These are phyloP conservation scores for Lophiostoma macrostomum DNA, from an alignment of 495 filamentous ascomycete species.

Conservation along the genomic window DNA sequence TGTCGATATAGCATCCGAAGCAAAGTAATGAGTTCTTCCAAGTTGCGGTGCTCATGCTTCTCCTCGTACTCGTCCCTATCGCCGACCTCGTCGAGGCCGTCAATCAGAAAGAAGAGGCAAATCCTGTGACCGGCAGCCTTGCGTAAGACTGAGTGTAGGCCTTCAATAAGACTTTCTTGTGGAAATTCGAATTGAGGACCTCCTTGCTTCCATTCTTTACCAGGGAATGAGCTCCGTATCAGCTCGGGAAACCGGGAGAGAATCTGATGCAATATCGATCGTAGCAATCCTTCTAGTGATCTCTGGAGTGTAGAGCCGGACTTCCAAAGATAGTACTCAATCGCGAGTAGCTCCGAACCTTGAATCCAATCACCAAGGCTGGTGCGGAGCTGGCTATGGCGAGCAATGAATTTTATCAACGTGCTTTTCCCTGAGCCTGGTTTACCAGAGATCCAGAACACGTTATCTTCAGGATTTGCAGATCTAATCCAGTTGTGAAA, in stretches of 20 bases:
- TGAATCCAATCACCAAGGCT: constrained; percentile 4
- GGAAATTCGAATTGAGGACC: background rate
- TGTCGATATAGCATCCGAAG: background rate
- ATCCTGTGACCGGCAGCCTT: constrained; percentile 25
- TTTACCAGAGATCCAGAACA: no score
- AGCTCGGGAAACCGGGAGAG: constrained; percentile 28
- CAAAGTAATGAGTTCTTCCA: background rate
- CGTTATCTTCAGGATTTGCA: no score
- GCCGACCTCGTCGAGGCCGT: constrained; percentile 22
- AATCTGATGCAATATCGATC: constrained; percentile 43
- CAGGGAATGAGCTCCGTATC: background rate
- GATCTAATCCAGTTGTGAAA: no score
- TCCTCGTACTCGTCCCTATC: no score
- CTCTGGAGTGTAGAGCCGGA: constrained; percentile 44
- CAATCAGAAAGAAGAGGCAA: constrained; percentile 44
- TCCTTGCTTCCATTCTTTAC: background rate
- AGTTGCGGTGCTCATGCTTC: constrained; percentile 17
- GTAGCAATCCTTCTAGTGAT: constrained; percentile 44
- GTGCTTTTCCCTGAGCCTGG: no score
- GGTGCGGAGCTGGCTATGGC: no score
- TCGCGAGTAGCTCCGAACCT: constrained; percentile 30
- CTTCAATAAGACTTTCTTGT: background rate
- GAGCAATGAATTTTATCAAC: no score
- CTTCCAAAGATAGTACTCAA: constrained; percentile 46
- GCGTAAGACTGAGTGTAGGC: background rate